phyloP scores from a whole-genome alignment of 306 rosid species.

The Acacia melanoxylon region DNA sequence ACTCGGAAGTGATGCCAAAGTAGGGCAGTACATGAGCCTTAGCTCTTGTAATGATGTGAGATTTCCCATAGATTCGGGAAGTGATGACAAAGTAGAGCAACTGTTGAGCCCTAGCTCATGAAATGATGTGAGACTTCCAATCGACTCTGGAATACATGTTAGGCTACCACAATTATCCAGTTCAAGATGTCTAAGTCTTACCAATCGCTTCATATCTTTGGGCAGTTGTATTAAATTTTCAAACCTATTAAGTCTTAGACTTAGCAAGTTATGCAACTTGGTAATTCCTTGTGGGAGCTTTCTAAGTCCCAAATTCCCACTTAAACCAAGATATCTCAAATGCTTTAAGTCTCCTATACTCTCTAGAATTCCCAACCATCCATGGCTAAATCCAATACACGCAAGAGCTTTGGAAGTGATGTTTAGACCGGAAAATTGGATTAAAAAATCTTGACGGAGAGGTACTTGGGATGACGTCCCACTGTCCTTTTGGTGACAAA shows the following conservation, averaged over 20 bases:
- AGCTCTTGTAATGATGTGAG: too few species aligned
- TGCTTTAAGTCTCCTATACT: not conserved
- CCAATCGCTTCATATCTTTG: not conserved
- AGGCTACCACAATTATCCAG: fast-evolving
- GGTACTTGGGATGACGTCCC: not conserved
- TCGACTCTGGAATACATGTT: too few species aligned
- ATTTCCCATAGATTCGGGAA: not conserved
- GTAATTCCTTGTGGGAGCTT: not conserved
- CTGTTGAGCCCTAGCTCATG: too few species aligned
- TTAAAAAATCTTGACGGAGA: too few species aligned
- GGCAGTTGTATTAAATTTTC: not conserved
- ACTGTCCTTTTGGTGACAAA: not conserved
- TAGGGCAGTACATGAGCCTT: too few species aligned
- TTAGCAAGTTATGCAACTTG: not conserved
- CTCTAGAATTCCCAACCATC: not conserved
- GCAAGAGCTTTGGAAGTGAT: not conserved
- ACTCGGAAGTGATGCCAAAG: too few species aligned
- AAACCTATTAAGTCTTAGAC: not conserved
- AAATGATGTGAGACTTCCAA: too few species aligned
- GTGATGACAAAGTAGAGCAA: too few species aligned
- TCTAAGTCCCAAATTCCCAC: fast-evolving
- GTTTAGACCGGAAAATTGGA: not conserved
- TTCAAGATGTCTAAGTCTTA: not conserved
- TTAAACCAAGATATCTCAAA: conserved; percentile 11
- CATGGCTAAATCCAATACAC: not conserved